phyloP scores from a whole-genome alignment of 768 basidiomycete species.

The Agaricus sinodeliciosus region DNA sequence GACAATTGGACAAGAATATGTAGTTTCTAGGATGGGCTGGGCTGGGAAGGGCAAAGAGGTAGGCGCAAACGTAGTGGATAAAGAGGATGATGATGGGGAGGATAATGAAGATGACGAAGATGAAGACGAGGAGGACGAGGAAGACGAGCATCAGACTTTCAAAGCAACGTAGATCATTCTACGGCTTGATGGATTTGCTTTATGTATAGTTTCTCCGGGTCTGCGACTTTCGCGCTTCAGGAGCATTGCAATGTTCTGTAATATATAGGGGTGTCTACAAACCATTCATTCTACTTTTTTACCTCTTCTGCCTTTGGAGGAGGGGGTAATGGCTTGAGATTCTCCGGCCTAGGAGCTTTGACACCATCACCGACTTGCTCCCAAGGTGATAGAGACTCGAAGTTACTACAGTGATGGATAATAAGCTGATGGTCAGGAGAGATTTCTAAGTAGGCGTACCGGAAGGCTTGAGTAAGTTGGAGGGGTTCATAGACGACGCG shows the following conservation, averaged over 20 bases:
- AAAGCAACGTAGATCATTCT: not conserved
- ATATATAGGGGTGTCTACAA: slow-evolving; percentile 4
- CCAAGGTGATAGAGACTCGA: slow-evolving; percentile 91
- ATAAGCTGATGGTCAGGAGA: not conserved
- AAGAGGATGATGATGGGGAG: slow-evolving; percentile 20
- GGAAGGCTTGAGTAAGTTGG: slow-evolving; percentile 96
- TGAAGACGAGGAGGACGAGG: slow-evolving; percentile 3
- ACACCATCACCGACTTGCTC: slow-evolving; percentile 79
- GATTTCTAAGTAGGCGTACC: slow-evolving; percentile 38
- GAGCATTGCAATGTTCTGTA: not conserved
- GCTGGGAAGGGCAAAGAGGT: slow-evolving; percentile 27
- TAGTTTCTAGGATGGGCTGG: slow-evolving; percentile 86
- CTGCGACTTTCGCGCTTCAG: not conserved
- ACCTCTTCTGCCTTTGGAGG: slow-evolving; percentile 69
- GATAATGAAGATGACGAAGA: slow-evolving; percentile 3
- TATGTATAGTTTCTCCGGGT: not conserved
- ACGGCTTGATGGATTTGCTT: not conserved
- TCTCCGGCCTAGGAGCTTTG: slow-evolving; percentile 49
- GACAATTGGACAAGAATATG: slow-evolving; percentile 87
- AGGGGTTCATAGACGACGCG: slow-evolving; percentile 97
- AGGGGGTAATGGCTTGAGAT: slow-evolving; percentile 71
- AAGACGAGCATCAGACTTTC: not conserved
- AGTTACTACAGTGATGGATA: slow-evolving; percentile 60
- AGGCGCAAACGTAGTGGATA: slow-evolving; percentile 15
- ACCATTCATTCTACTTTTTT: slow-evolving; percentile 42